Evolutionary conservation across 257 asterid species (phyloP), one percentile per base, ranked within the genome.

Genomic region (Schizonepeta tenuifolia): DNA sequence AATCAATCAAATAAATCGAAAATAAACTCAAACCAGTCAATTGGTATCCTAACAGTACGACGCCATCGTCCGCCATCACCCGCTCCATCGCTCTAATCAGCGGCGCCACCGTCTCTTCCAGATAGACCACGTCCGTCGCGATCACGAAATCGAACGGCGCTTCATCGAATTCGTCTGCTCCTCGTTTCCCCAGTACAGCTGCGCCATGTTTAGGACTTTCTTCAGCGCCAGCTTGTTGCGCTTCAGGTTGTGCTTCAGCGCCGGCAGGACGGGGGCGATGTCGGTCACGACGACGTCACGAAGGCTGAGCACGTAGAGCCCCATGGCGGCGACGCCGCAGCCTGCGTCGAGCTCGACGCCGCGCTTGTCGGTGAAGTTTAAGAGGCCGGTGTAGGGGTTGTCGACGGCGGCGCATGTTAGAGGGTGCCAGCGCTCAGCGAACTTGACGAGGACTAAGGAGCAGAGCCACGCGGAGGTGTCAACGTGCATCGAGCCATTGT

Each of bases 231-330:
- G 86, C 74, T 93, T 93, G 84, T 93, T 93, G 33, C 86, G 81
- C 73, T 93, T 93, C 46, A 93, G 81, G 65, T 93, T 93, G 86
- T 83, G 97, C 72, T 83, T 89, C 36, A 94, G 47, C 17, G 99
- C 99, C 24, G 97, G 97, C 96, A 91, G 88, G 5, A 94, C 99
- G 18, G 99, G 92, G 36, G 96, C 86, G 58, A 91, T 91, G 80
- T 94, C 99, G 7, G 99, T 94, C 28, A 88, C 77, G 9, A 94
- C 72, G 82, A 91, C 65, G 81, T 94, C 88, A 61, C 80, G 86
- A 21, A 94, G 87, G 75, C 97, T 97, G 51, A 94, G 84, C 20
- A 84, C 57, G 83, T 79, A 91, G 14, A 94, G 71, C n/a, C 96
- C 97, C 97, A 91, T 91, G 67, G 91, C 78, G 40, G 97, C 89